Evolutionary conservation across 2,329 filamentous ascomycete species (phyloP), one percentile per base, ranked within the genome.

Genomic region (Shiraia sp.): DNA sequence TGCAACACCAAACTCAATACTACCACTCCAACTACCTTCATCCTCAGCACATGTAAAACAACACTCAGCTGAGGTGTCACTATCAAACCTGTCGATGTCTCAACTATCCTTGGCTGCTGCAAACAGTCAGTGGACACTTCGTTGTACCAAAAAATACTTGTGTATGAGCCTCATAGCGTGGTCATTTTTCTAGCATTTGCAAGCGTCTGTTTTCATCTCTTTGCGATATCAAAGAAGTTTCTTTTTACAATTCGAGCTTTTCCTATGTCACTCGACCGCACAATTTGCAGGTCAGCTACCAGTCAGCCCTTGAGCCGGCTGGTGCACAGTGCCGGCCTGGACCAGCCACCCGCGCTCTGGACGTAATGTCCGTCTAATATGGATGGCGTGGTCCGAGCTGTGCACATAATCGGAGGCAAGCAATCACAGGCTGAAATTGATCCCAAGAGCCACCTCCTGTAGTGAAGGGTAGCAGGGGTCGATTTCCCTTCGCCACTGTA

Each of bases 81-180:
- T 51, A 47, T 46, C 46, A 40, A 33, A 39, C 48, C 41, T 45
- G 44, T 59, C 49, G 33, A 55, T n/a, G 53, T 43, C 28, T 40
- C 39, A 31, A 42, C 42, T 33, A 38, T 41, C 38, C 35, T 39
- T 42, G 45, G 46, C 45, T 42, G 45, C 45, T 41, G 40, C 34
- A 37, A 37, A 40, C 47, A 44, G 34, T 48, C 45, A 44, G 32
- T 45, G 34, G 27, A 34, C 40, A 43, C 51, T 42, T 53, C 61
- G 55, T 63, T 68, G 64, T 68, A 70, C 56, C 60, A 69, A 68
- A 60, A 58, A 61, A 51, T n/a, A 51, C 48, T 55, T 41, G 51
- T 68, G 59, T 65, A 65, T 59, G 63, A 68, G 64, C 66, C 57
- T 69, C 63, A 68, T 68, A 67, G 63, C 66, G 57, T 67, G 64